These are phyloP conservation scores for Chalaropsis ovoidea DNA, from an alignment of 2,329 filamentous ascomycete species.

Conservation along the genomic window DNA sequence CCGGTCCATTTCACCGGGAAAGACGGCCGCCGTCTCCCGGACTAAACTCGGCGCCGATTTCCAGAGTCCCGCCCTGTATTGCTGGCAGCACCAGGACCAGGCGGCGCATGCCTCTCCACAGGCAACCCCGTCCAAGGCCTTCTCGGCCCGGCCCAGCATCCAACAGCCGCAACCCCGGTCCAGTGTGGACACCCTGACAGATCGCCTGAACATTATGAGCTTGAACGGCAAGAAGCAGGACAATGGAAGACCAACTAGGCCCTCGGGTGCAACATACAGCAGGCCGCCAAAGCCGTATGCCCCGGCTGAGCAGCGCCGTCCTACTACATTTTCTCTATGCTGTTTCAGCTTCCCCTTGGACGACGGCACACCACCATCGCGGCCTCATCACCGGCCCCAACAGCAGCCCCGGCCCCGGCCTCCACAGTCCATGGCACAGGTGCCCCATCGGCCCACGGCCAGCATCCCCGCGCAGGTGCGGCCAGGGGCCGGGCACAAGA, in stretches of 20 bases:
- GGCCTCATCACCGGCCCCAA: constrained; percentile 5
- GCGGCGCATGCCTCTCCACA: constrained; percentile 42
- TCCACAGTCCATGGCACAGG: constrained; percentile 35
- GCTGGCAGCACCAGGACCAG: constrained; percentile 93
- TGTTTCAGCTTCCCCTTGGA: constrained; percentile 19
- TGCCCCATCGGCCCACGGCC: constrained; percentile 34
- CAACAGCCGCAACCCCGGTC: constrained; percentile 45
- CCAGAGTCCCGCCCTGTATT: constrained; percentile 59
- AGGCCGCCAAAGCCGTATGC: constrained; percentile 23
- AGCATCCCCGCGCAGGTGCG: constrained; percentile 41
- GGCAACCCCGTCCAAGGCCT: constrained; percentile 37
- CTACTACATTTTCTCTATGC: constrained; percentile 17
- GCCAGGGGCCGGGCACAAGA: constrained; percentile 27
- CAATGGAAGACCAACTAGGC: constrained; percentile 29
- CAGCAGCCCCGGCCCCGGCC: not conserved
- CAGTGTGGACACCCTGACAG: constrained; percentile 80
- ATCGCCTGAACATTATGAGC: constrained; percentile 65
- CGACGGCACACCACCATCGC: not conserved
- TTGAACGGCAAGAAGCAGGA: constrained; percentile 40
- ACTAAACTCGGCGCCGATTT: constrained; percentile 25
- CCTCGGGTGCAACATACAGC: constrained; percentile 20
- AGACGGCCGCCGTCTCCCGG: constrained; percentile 11
- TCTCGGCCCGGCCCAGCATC: not conserved
- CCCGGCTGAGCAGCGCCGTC: constrained; percentile 4
- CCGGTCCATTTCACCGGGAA: constrained; percentile 44